Base-by-base conservation (phyloP, 176 grass and related monocot species). In the Eragrostis nindensis region DNA sequence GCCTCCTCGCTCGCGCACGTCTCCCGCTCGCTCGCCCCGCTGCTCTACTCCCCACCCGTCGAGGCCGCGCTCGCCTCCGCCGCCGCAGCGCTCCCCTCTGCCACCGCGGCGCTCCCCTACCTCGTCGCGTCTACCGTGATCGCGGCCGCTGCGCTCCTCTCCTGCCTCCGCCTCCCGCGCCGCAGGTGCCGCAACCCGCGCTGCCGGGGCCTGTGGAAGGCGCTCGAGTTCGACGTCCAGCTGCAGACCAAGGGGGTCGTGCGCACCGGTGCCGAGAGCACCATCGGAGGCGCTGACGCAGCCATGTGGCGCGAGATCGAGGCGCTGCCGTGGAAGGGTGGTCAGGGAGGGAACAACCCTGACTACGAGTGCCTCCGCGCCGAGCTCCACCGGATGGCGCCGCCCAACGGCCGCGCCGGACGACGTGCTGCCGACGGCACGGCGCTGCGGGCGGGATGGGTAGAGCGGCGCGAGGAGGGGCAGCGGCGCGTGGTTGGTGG, bases 221-320 rank as follows among this genome's bases (percentile, higher is more conserved):
- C 92, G 46, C 88, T 95, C 16, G 90, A 99, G 59, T 95, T 99
- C 50, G 96, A 99, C 27, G 92, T 99, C 55, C 90, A 95, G 96
- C 78, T 99, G 17, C 96, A 99, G 96, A 95, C 86, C 8, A 92
- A 99, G 55, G 96, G 93, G 38, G 77, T 81, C 21, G 81, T 99
- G 64, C 84, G 85, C 41, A 38, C 78, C 6, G 83, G 74, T 43
- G 25, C 43, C 0, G 83, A 80, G 13, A 80, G 85, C 71, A 85
- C 75, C 64, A 27, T 74, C 4, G 92, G 92, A 57, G 80, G 84
- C n/a, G 82, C 86, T 3, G 83, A 80, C 38, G 83, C 86, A 4
- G 70, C 95, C 78, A 86, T 89, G 79, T 99, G 92, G 96, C 90
- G 86, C 78, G 92, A 99, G 89, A 99, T 99, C 77, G 96, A 99